Evolutionary conservation across 768 basidiomycete genomes (phyloP).

Genomic region (Sporobolomyces phaffii): DNA sequence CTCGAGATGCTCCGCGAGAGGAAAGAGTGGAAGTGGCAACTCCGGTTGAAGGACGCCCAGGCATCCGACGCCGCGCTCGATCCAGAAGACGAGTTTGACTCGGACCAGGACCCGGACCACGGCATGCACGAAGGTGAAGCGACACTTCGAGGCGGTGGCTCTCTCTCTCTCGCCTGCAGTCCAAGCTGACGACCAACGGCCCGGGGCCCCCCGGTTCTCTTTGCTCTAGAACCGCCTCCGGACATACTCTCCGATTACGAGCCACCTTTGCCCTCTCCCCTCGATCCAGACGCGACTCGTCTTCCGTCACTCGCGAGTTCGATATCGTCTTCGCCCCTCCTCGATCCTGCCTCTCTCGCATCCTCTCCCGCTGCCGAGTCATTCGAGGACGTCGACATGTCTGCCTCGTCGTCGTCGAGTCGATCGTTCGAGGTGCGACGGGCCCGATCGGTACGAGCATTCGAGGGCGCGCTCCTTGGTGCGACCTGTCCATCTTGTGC

Average conservation of each 20-base stretch:
- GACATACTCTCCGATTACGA: slow-evolving; percentile 16
- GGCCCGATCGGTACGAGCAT: neutral
- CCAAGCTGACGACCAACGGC: too few relatives aligned
- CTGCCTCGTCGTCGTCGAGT: too few relatives aligned
- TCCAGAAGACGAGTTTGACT: neutral
- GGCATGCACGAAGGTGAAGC: slow-evolving; percentile 4
- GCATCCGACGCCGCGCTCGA: slow-evolving; percentile 6
- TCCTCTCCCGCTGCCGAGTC: neutral
- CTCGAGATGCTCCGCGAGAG: slow-evolving; percentile 16
- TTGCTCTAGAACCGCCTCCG: slow-evolving; percentile 21
- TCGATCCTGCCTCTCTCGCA: neutral
- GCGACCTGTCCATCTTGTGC: neutral
- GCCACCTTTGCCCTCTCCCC: neutral
- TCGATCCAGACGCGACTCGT: neutral
- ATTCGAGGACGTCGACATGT: too few relatives aligned
- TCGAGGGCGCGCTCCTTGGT: neutral
- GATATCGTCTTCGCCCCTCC: neutral
- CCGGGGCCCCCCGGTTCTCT: too few relatives aligned
- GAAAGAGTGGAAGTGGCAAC: slow-evolving; percentile 6
- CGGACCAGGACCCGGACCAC: neutral
- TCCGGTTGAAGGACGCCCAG: neutral
- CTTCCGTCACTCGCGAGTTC: slow-evolving; percentile 2
- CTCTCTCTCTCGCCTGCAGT: neutral
- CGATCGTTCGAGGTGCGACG: neutral
- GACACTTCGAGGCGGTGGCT: too few relatives aligned